Evolutionary conservation across 176 grass and related monocot species (phyloP).

Genomic region (Saccharum officinarum): DNA sequence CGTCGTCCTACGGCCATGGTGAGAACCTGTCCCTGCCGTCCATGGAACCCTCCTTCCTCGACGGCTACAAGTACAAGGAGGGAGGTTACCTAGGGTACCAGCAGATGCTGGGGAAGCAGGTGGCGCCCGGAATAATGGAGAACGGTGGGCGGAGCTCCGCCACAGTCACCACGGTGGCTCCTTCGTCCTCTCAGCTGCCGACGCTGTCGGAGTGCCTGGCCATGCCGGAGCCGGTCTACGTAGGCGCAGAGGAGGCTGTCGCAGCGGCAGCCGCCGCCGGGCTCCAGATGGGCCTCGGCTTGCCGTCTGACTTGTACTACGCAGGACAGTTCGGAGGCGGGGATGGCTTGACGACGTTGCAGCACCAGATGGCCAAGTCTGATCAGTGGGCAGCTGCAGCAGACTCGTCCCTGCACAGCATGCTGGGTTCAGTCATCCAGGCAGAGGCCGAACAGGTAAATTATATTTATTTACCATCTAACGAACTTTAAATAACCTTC

Average conservation of each 20-base stretch:
- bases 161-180: not conserved
- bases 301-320: conserved; percentile 32
- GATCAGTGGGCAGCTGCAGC: conserved; percentile 25
- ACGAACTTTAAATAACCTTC: not conserved
- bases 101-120: conserved; percentile 13
- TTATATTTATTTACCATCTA: not conserved
- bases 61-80: conserved; percentile 48
- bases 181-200: conserved; percentile 33
- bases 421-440: conserved; percentile 48
- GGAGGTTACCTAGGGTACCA: conserved; percentile 37
- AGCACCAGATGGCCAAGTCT: conserved; percentile 45
- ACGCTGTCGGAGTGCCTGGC: conserved; percentile 70
- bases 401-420: conserved; percentile 38
- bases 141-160: not conserved
- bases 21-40: conserved; percentile 46
- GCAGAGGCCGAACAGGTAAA: conserved; percentile 52
- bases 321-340: conserved; percentile 38
- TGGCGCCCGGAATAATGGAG: not conserved
- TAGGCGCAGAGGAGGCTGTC: not conserved
- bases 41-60: conserved; percentile 51
- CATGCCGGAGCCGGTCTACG: conserved; percentile 51
- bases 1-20: conserved; percentile 40
- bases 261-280: not conserved
- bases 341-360: conserved; percentile 1
- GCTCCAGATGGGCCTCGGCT: conserved; percentile 17